Conservation (phyloP, 257 asterid genomes). For the Sherardia arvensis region DNA sequence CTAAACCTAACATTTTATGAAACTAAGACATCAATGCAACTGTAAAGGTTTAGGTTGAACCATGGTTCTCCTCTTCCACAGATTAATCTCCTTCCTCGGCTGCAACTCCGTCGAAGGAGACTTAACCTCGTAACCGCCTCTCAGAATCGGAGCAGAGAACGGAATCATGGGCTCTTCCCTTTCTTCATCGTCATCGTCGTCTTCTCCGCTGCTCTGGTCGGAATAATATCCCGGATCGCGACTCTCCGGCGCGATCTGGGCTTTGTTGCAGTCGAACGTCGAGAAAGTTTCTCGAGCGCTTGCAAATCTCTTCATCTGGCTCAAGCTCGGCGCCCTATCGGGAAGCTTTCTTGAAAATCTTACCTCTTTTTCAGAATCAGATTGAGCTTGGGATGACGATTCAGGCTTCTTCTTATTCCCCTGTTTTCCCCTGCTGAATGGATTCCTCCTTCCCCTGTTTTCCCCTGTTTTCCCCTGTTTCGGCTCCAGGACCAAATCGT, state of each 20-base stretch:
- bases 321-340: constrained; percentile 24
- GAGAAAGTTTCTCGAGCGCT: constrained; percentile 59
- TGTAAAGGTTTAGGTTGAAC: constrained; percentile 63
- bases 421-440: constrained; percentile 10
- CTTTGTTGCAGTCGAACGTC: constrained; percentile 51
- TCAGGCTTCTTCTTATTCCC: constrained; percentile 15
- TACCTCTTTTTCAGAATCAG: constrained; percentile 10
- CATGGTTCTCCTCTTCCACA: constrained; percentile 87
- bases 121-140: constrained; percentile 5
- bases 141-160: constrained; percentile 44
- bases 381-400: neutral
- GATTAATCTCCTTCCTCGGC: constrained; percentile 77
- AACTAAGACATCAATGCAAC: neutral
- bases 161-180: constrained; percentile 26
- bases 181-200: constrained; percentile 15
- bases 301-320: constrained; percentile 52
- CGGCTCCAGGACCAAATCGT: neutral
- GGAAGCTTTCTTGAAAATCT: neutral
- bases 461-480: constrained; percentile 12
- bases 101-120: constrained; percentile 26
- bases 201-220: constrained; percentile 23
- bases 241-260: constrained; percentile 34
- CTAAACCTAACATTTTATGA: neutral
- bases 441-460: constrained; percentile 17
- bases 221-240: constrained; percentile 17